Base-by-base conservation (phyloP, 2,329 filamentous ascomycete species). In the Lachnellula arida region DNA sequence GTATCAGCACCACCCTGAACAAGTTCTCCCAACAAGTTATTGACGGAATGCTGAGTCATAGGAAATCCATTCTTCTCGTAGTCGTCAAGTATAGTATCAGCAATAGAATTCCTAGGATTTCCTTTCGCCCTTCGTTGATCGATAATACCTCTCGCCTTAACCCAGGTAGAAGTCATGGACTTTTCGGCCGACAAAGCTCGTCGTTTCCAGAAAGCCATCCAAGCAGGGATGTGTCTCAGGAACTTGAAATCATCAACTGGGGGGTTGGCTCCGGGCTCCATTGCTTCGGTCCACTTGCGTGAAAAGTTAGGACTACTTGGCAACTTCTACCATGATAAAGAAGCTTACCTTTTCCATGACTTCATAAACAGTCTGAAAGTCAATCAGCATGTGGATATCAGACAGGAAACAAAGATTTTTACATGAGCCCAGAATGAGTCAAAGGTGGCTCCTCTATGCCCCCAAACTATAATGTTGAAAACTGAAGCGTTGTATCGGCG, bases 1-100 rank as follows among this genome's bases (percentile, higher is more conserved):
- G 74, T 76, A 54, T 76, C 74, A 0, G 71, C 66, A 3, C 69
- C 70, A 2, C 66, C 70, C 37, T 70, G 65, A 25, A 46, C 35
- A 49, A 76, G 76, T 17, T 74, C 75, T 73, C 77, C 76, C 60
- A 76, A 67, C 2, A 47, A 5, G 15, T 39, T 52, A 22, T 56
- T 49, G 15, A 49, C 49, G 39, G 43, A 48, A 17, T 32, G 28
- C 28, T 32, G 28, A 32, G 28, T 32, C 28, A 32, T 32, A 32
- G 28, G 28, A 11, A 32, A 32, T 3, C 28, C 28, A 32, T 32
- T 32, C 9, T 32, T 32, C 28, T 32, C 28, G 9, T 32, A 32
- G 28, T 32, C 9, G 9, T 32, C 34, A 40, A 35, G 28, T 52
- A 22, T 7, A 11, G 28, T 32, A 32, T 32, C 28, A 32, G 28